phyloP scores from a whole-genome alignment of 257 asterid genomes.

The Solanum pennellii region DNA sequence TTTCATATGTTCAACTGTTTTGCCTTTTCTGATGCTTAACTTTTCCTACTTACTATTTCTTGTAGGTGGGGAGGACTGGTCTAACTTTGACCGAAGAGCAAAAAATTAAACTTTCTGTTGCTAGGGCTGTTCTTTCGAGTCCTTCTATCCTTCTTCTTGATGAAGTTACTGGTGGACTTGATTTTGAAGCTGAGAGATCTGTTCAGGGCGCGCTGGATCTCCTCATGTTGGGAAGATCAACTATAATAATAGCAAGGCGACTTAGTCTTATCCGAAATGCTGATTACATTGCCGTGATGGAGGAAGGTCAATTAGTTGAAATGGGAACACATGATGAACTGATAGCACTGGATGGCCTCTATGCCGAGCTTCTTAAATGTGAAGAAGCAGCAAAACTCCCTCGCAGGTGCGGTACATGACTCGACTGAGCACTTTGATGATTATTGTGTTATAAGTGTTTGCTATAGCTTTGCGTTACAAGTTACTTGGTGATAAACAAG shows the following conservation, averaged over 20 bases:
- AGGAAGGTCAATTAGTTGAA: slow-evolving; percentile 98
- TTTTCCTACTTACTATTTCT: slow-evolving; percentile 9
- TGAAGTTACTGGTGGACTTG: slow-evolving; percentile 98
- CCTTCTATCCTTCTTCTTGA: slow-evolving; percentile 93
- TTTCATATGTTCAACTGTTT: neutral
- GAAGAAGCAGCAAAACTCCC: slow-evolving; percentile 99
- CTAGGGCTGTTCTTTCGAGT: slow-evolving; percentile 93
- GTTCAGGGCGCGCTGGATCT: slow-evolving; percentile 97
- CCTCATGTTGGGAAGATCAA: slow-evolving; percentile 95
- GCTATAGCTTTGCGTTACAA: neutral
- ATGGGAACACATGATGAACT: slow-evolving; percentile 99
- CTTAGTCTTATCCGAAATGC: slow-evolving; percentile 91
- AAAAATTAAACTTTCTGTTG: slow-evolving; percentile 92
- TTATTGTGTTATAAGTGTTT: neutral
- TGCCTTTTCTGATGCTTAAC: neutral
- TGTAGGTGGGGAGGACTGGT: slow-evolving; percentile 86
- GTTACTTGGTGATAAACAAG: neutral
- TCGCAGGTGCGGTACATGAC: slow-evolving; percentile 49
- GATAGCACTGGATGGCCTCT: slow-evolving; percentile 87
- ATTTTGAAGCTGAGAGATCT: slow-evolving; percentile 96
- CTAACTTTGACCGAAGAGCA: slow-evolving; percentile 89
- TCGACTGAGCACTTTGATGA: neutral
- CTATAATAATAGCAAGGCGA: slow-evolving; percentile 92
- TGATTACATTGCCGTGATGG: slow-evolving; percentile 98
- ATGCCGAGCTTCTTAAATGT: slow-evolving; percentile 90